These are phyloP conservation scores for Candida ponderosae DNA, from an alignment of 805 yeast genomes.

Conservation along the genomic window DNA sequence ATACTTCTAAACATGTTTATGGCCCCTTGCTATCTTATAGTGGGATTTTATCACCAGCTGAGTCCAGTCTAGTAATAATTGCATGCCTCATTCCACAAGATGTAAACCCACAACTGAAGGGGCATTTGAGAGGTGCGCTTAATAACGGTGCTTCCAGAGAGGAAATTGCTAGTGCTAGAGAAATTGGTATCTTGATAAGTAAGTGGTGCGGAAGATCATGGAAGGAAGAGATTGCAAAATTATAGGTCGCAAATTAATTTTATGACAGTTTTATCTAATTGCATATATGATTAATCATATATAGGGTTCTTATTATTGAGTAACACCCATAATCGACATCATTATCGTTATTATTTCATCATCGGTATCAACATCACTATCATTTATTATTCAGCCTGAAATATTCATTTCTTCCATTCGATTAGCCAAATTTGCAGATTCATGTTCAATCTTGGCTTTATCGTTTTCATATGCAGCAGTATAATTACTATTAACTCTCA, in stretches of 20 bases:
- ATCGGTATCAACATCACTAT: too few species aligned
- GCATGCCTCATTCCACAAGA: conserved; percentile 86
- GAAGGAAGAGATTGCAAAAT: conserved; percentile 31
- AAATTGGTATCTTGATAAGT: conserved; percentile 55
- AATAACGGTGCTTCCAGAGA: conserved; percentile 67
- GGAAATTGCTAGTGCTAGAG: conserved; percentile 53
- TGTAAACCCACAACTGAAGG: conserved; percentile 87
- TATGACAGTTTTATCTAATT: not conserved
- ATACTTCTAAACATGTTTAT: conserved; percentile 65
- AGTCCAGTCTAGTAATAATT: conserved; percentile 70
- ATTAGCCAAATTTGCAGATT: too few species aligned
- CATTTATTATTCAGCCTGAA: not conserved
- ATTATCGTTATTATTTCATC: too few species aligned
- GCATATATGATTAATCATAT: too few species aligned
- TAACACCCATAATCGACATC: too few species aligned
- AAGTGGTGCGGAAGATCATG: conserved; percentile 70
- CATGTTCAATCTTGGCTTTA: not conserved
- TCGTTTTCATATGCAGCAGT: conserved; percentile 1
- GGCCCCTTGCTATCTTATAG: conserved; percentile 68
- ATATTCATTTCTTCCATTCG: not conserved
- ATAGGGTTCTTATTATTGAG: too few species aligned
- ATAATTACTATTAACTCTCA: conserved; percentile 1
- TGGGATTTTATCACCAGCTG: conserved; percentile 52
- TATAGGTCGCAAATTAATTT: conserved; percentile 6
- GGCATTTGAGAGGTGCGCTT: conserved; percentile 81